These are phyloP conservation scores for Vicia sativa DNA, from an alignment of 306 rosid genomes.

Conservation along the genomic window DNA sequence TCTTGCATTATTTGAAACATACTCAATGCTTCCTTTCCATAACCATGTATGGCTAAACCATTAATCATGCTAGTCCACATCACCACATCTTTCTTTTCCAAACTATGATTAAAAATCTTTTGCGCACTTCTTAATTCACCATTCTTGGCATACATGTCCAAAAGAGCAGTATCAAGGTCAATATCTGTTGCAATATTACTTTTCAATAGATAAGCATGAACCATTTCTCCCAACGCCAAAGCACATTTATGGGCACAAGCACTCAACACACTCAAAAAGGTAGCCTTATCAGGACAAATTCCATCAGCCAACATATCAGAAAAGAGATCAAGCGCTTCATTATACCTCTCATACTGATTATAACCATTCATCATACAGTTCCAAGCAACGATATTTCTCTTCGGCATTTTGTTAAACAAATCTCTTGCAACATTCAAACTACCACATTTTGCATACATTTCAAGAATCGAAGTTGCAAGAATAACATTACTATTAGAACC, in stretches of 20 bases:
- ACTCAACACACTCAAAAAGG: constrained; percentile 56
- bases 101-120: constrained; percentile 46
- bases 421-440: constrained; percentile 59
- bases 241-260: constrained; percentile 57
- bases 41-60: constrained; percentile 69
- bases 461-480: constrained; percentile 70
- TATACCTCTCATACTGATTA: constrained; percentile 54
- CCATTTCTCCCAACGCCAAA: constrained; percentile 57
- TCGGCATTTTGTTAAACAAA: constrained; percentile 66
- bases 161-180: constrained; percentile 65
- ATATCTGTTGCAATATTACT: constrained; percentile 43
- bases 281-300: constrained; percentile 57
- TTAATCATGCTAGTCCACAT: constrained; percentile 78
- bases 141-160: constrained; percentile 70
- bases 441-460: constrained; percentile 85
- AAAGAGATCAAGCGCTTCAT: constrained; percentile 54
- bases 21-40: constrained; percentile 61
- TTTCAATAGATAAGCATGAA: constrained; percentile 62
- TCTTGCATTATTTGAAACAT: constrained; percentile 69
- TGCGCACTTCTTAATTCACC: constrained; percentile 61
- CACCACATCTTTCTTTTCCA: constrained; percentile 66
- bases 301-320: constrained; percentile 47
- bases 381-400: constrained; percentile 65
- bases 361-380: constrained; percentile 69
- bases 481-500: constrained; percentile 46